These are phyloP conservation scores for Trebouxia sp. DNA, from an alignment of 139 green algal genomes.

Conservation along the genomic window DNA sequence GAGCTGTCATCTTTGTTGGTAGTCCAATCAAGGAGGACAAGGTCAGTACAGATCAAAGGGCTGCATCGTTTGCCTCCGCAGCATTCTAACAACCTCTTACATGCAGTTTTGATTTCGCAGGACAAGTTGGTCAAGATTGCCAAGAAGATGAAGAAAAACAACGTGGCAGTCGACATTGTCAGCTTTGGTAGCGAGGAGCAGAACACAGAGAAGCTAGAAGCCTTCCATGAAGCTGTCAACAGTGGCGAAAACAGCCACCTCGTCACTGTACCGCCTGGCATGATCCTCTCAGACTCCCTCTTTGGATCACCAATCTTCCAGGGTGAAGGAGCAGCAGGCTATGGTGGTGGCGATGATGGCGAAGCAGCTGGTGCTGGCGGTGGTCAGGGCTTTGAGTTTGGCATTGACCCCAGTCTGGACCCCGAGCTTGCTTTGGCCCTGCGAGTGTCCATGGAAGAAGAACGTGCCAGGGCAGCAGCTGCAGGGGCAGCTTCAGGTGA, in stretches of 20 bases:
- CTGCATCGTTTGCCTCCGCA: background rate
- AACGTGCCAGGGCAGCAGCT: constrained; percentile 85
- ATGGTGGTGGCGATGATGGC: constrained; percentile 52
- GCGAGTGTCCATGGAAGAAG: constrained; percentile 97
- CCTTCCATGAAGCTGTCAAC: constrained; percentile 93
- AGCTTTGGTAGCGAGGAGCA: constrained; percentile 51
- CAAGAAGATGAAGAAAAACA: constrained; percentile 99
- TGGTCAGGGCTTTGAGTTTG: constrained; percentile 86
- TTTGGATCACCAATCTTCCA: constrained; percentile 94
- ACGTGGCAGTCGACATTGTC: constrained; percentile 97
- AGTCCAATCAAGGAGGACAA: constrained; percentile 88
- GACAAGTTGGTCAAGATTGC: constrained; percentile 92
- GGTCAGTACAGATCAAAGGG: constrained; percentile 42
- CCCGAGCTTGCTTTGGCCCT: constrained; percentile 87
- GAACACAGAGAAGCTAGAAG: constrained; percentile 92
- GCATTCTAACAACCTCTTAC: background rate
- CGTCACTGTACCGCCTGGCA: constrained; percentile 80
- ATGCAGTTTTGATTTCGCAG: constrained; percentile 40
- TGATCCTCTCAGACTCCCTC: constrained; percentile 90
- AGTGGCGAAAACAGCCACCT: constrained; percentile 93
- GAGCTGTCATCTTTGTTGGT: constrained; percentile 96
- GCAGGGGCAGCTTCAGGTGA: constrained; percentile 44
- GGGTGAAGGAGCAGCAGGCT: constrained; percentile 51
- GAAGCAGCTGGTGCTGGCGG: constrained; percentile 45
- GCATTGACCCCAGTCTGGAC: constrained; percentile 96